phyloP scores from a whole-genome alignment of 2,329 filamentous ascomycete species.

The Cytospora schulzeri region DNA sequence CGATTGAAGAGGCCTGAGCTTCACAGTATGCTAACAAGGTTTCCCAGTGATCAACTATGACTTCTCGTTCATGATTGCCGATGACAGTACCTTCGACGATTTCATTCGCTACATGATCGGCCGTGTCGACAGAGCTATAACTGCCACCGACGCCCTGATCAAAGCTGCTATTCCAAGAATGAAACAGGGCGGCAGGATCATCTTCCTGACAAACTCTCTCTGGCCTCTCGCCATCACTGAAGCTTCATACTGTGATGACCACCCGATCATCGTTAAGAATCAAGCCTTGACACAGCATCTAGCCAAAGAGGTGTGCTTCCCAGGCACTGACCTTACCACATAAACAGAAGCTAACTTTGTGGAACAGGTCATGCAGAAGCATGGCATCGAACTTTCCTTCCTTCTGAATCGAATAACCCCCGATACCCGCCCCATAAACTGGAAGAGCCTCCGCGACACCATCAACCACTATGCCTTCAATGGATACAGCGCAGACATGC shows the following conservation, averaged over 20 bases:
- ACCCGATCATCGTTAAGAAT: neutral
- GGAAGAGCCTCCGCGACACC: neutral
- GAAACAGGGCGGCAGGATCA: neutral
- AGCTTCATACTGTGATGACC: neutral
- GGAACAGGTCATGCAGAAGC: neutral
- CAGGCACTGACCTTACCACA: neutral
- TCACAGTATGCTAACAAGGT: neutral
- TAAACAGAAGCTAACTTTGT: neutral
- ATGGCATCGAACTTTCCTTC: neutral
- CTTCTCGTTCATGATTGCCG: neutral
- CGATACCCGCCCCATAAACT: neutral
- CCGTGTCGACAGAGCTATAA: neutral
- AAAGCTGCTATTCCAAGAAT: neutral
- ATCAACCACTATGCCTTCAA: neutral
- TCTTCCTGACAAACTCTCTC: constrained; percentile 3
- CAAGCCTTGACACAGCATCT: neutral
- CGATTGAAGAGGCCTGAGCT: neutral
- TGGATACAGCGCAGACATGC: neutral
- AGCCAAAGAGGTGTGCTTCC: neutral
- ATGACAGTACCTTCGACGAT: neutral
- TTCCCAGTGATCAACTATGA: constrained; percentile 1
- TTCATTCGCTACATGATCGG: neutral
- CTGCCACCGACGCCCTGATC: neutral
- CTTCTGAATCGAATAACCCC: neutral
- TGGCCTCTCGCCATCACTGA: neutral